phyloP scores from a whole-genome alignment of 1,284 basidiomycete genomes.

The Coniferiporia weirii region DNA sequence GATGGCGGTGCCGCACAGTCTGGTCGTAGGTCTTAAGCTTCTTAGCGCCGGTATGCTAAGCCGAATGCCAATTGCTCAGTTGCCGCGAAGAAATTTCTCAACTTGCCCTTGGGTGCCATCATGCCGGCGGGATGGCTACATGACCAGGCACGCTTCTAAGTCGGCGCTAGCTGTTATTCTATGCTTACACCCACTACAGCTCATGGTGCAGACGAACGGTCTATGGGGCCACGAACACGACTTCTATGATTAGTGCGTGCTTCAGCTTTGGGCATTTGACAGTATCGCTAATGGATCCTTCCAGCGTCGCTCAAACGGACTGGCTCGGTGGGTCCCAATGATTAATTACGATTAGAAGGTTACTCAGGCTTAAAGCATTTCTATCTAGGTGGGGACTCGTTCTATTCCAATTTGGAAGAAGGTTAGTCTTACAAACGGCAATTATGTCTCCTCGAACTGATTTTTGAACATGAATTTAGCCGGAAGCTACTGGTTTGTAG shows the following conservation, averaged over 20 bases:
- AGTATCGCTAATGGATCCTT: constrained; percentile 1
- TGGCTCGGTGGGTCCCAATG: constrained; percentile 36
- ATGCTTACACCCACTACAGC: constrained; percentile 25
- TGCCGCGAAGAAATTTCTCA: constrained; percentile 46
- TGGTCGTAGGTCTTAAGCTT: not conserved
- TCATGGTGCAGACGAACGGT: constrained; percentile 49
- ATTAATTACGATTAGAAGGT: not conserved
- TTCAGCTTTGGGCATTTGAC: not conserved
- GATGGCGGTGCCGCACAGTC: not conserved
- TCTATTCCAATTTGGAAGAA: constrained; percentile 52
- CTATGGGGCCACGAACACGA: constrained; percentile 52
- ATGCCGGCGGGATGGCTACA: constrained; percentile 48
- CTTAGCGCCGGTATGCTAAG: not conserved
- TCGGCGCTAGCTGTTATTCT: not conserved
- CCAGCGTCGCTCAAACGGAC: constrained; percentile 45
- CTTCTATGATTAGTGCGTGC: constrained; percentile 47
- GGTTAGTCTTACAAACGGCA: constrained; percentile 25
- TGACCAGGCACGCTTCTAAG: constrained; percentile 38
- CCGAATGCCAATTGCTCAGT: constrained; percentile 28
- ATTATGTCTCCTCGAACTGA: not conserved
- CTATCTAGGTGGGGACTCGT: constrained; percentile 32
- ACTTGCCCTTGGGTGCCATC: constrained; percentile 43
- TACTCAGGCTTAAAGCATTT: not conserved
- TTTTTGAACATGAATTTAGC: constrained; percentile 28
- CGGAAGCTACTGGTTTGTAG: constrained; percentile 56